A percentile compares a stretch with the other conserved stretches of the same genome.
Conservation (phyloP, 2,329 filamentous ascomycete species). For the Camillea tinctor region DNA sequence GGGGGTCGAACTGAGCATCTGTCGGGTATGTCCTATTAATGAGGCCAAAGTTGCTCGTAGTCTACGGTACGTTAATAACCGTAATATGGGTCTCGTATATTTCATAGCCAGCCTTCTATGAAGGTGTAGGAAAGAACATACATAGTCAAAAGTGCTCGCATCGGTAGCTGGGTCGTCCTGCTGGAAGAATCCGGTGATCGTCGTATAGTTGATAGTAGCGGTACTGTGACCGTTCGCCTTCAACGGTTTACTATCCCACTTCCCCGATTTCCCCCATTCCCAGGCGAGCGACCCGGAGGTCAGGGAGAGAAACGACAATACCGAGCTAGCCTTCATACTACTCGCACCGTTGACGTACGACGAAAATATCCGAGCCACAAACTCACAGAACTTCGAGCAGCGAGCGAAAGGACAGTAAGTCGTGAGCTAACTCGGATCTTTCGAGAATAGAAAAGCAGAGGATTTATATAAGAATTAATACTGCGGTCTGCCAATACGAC, state of each 20-base stretch:
- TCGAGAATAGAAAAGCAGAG: neutral
- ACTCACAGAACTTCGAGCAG: neutral
- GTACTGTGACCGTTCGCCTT: slow-evolving; percentile 12
- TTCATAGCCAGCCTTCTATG: too few species aligned
- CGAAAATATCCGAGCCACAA: neutral
- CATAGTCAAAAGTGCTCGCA: slow-evolving; percentile 61
- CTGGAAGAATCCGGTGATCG: slow-evolving; percentile 61
- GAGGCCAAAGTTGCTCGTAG: slow-evolving; percentile 62
- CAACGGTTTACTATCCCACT: slow-evolving; percentile 13
- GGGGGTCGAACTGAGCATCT: slow-evolving; percentile 42
- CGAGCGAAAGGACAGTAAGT: neutral
- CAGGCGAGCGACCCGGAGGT: slow-evolving; percentile 19
- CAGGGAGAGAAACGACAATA: slow-evolving; percentile 21
- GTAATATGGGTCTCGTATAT: too few species aligned
- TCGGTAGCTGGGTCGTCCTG: slow-evolving; percentile 60
- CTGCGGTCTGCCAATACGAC: neutral
- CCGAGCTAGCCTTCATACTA: slow-evolving; percentile 16
- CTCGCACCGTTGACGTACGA: neutral
- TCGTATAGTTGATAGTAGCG: slow-evolving; percentile 56
- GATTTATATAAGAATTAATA: neutral
- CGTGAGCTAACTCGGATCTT: neutral
- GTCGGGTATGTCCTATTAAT: slow-evolving; percentile 61
- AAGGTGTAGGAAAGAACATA: slow-evolving; percentile 34
- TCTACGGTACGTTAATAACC: slow-evolving; percentile 37
- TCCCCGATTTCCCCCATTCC: slow-evolving; percentile 22